These are phyloP conservation scores for Parsonsia alboflavescens DNA, from an alignment of 257 asterid genomes.

Conservation along the genomic window DNA sequence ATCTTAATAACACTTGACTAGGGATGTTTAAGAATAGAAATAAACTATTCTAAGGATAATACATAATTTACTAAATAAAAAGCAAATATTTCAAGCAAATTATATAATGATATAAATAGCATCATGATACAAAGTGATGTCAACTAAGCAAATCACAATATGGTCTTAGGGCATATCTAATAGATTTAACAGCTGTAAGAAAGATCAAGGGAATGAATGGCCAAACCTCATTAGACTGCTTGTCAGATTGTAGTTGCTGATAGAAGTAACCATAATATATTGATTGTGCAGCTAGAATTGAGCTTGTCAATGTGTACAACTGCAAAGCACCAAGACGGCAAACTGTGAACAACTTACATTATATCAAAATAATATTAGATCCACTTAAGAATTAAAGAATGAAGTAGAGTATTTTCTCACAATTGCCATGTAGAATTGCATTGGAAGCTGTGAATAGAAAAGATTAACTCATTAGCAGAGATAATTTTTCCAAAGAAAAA, in stretches of 20 bases:
- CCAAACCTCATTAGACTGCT: conserved; percentile 42
- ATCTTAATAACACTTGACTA: no score
- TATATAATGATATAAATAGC: no score
- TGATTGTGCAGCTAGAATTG: conserved; percentile 43
- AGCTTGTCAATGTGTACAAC: conserved; percentile 48
- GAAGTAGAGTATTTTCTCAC: conserved; percentile 29
- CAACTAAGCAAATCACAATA: no score
- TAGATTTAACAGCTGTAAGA: neutral
- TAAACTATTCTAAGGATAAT: no score
- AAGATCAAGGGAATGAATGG: neutral
- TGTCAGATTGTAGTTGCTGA: conserved; percentile 41
- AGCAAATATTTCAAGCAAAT: no score
- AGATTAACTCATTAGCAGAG: conserved; percentile 5
- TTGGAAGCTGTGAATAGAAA: conserved; percentile 61
- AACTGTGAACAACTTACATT: conserved; percentile 3
- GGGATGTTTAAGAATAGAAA: no score
- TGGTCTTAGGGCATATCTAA: no score
- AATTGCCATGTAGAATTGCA: conserved; percentile 65
- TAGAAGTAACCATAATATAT: conserved; percentile 48
- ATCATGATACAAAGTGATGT: no score
- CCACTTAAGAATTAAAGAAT: neutral
- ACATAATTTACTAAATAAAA: no score
- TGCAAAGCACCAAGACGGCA: conserved; percentile 24
- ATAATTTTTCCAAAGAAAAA: neutral
- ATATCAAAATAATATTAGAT: conserved; percentile 8